Conservation (phyloP, 1,284 basidiomycete genomes). For the Irpex sp. region DNA sequence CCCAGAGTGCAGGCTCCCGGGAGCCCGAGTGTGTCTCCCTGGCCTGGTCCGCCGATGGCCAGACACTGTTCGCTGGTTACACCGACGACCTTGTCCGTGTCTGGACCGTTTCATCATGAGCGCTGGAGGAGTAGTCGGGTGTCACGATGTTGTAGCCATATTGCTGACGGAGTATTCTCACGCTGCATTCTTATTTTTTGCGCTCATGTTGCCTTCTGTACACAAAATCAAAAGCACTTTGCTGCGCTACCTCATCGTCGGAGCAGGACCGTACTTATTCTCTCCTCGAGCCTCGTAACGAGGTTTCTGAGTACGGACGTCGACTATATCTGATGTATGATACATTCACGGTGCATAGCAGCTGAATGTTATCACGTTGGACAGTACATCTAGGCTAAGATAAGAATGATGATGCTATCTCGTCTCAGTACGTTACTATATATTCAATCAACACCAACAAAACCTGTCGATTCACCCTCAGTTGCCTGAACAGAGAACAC, state of each 20-base stretch:
- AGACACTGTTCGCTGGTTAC: conserved; percentile 96
- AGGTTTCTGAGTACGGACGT: not conserved
- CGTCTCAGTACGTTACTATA: too few species aligned
- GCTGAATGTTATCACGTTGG: too few species aligned
- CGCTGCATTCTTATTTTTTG: conserved; percentile 10
- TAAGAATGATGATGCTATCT: too few species aligned
- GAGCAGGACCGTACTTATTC: not conserved
- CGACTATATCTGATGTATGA: too few species aligned
- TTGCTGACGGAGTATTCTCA: conserved; percentile 3
- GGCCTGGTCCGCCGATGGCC: conserved; percentile 98
- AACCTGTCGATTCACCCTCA: not conserved
- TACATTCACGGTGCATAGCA: too few species aligned
- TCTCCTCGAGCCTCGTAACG: too few species aligned
- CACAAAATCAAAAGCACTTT: conserved; percentile 38
- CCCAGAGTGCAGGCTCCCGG: conserved; percentile 74
- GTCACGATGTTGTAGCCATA: conserved; percentile 1
- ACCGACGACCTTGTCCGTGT: conserved; percentile 90
- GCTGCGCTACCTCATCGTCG: conserved; percentile 5
- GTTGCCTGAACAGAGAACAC: not conserved
- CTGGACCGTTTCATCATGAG: conserved; percentile 82
- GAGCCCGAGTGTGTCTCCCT: conserved; percentile 97
- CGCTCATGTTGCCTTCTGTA: conserved; percentile 11
- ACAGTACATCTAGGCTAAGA: too few species aligned
- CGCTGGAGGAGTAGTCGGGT: not conserved
- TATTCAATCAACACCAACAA: conserved; percentile 2